A percentile compares a stretch with the other conserved stretches of the same genome.
Evolutionary conservation across 1,284 basidiomycete species (phyloP).

Genomic region (Ganoderma sinense): DNA sequence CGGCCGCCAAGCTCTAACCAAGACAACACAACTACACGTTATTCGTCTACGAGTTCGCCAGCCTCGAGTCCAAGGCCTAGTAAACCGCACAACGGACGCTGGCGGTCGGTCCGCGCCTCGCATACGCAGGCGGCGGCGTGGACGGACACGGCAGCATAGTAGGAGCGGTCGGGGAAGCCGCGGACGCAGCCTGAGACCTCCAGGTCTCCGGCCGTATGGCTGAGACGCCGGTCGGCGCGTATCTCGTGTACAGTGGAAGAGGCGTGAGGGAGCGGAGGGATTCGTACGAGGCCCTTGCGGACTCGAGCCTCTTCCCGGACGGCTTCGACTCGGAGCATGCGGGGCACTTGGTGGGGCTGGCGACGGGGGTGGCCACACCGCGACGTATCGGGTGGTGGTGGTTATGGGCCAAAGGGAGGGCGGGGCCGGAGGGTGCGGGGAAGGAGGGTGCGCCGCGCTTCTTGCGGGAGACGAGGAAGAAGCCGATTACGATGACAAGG

Average conservation of each 20-base stretch:
- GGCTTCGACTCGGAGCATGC: neutral
- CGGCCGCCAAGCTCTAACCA: too few species aligned
- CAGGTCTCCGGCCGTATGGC: neutral
- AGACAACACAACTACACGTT: neutral
- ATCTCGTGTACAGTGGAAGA: neutral
- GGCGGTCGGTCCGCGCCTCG: neutral
- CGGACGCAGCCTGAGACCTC: too few species aligned
- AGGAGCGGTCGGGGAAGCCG: too few species aligned
- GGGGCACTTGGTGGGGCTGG: neutral
- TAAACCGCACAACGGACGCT: neutral
- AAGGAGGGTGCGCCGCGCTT: neutral
- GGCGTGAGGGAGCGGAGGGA: neutral
- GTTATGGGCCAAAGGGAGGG: neutral
- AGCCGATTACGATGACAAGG: neutral
- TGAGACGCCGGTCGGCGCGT: neutral
- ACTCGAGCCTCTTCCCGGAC: neutral
- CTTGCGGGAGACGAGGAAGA: neutral
- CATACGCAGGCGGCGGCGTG: neutral
- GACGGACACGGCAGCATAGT: neutral
- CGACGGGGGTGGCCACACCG: neutral
- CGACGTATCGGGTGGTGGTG: neutral
- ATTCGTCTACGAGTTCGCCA: too few species aligned
- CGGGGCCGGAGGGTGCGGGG: neutral
- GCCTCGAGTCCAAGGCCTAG: too few species aligned
- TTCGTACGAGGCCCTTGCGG: neutral